Evolutionary conservation across 805 yeast genomes (phyloP), one percentile per base, ranked within the genome.

Genomic region (Candida loeiensis): DNA sequence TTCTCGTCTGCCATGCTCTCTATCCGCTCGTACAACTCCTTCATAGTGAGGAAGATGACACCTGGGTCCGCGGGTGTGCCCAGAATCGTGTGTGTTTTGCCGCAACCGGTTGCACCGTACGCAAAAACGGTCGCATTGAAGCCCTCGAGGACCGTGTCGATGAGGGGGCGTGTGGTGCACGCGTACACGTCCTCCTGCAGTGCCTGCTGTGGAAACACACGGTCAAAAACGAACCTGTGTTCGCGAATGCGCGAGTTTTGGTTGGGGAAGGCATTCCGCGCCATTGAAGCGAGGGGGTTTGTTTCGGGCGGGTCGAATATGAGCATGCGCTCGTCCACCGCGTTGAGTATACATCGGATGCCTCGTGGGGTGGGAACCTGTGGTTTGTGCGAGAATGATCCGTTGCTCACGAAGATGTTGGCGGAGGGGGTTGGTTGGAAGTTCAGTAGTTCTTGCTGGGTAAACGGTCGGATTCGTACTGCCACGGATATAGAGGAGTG

Each of bases 31-130:
- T 82, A 89, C 24, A 91, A 64, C 43, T 86, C 95, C 45, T 77
- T 69, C 82, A 87, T 80, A 0, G 96, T 82, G 30, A 82, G 63
- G 50, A 81, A 85, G 0, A 88, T 83, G 11, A 90, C 76, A 0
- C 96, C 96, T 0, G 95, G 96, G 18, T 74, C 63, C 2, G 75
- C 75, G 0, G 79, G 72, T 0, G 81, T 74, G 0, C 96, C 96
- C 56, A 83, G 76, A 22, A 90, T 85, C 0, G 98, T 90, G 57
- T 84, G 88, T 0, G 97, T 90, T 56, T 90, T 90, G n/a, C 98
- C 98, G 60, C 97, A 90, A 0, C 98, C 98, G 0, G 98, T 90
- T 20, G 98, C 95, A 1, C 98, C 98, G 58, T 90, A 90, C 0
- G 98, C 97, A 66, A 90, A 90, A 0, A 90, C 87, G 0, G 96